Evolutionary conservation across 176 grass and related monocot genomes (phyloP).

Genomic region (Thalia dealbata): DNA sequence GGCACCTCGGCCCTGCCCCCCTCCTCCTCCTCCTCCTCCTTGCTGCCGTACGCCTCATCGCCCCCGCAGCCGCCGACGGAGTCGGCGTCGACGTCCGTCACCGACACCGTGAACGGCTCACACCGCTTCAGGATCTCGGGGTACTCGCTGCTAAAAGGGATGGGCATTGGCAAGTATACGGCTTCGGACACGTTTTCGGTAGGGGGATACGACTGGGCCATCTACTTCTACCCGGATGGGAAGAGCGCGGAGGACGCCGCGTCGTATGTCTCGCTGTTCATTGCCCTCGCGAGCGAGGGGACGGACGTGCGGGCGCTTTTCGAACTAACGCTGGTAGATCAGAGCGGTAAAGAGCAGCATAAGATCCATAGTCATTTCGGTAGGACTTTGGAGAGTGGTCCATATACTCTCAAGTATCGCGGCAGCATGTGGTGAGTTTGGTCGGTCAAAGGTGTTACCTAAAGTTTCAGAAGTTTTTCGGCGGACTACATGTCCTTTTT

Average conservation of each 20-base stretch:
- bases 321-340: constrained; percentile 82
- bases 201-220: constrained; percentile 82
- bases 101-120: constrained; percentile 81
- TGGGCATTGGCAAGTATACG: constrained; percentile 83
- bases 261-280: constrained; percentile 83
- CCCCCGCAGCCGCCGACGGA: constrained; percentile 26
- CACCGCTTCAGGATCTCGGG: constrained; percentile 87
- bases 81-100: constrained; percentile 80
- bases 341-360: constrained; percentile 79
- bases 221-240: constrained; percentile 96
- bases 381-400: constrained; percentile 70
- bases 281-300: constrained; percentile 84
- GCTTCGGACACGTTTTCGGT: constrained; percentile 79
- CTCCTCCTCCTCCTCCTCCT: constrained; percentile 8
- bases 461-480: not conserved
- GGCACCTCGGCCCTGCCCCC: constrained; percentile 13
- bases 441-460: no score
- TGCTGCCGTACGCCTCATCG: constrained; percentile 7
- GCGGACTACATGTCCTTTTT: no score
- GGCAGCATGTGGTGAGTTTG: constrained; percentile 85
- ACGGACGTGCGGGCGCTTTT: constrained; percentile 89
- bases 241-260: constrained; percentile 85
- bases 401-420: constrained; percentile 86
- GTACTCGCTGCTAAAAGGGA: constrained; percentile 78
- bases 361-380: constrained; percentile 93